Conservation (phyloP, 371 early-diverging fungal species). For the Syncephalis plumigaleata region DNA sequence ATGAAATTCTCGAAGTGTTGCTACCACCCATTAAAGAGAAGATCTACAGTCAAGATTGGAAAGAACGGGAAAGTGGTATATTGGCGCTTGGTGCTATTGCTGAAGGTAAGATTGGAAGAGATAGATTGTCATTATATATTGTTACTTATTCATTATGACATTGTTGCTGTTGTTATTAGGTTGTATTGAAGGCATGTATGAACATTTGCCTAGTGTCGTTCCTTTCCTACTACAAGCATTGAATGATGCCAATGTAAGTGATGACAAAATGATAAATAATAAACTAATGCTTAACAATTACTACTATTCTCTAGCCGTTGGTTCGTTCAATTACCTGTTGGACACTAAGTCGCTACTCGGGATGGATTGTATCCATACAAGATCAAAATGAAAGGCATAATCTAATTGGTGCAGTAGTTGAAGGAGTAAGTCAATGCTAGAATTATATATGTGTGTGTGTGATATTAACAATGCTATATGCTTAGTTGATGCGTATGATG, state of each 20-base stretch:
- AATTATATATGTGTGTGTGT: slow-evolving; percentile 3
- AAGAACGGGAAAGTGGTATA: slow-evolving; percentile 82
- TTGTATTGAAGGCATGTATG: slow-evolving; percentile 70
- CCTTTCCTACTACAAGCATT: slow-evolving; percentile 68
- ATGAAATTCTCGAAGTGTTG: slow-evolving; percentile 56
- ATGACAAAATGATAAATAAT: slow-evolving; percentile 48
- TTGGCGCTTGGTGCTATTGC: slow-evolving; percentile 93
- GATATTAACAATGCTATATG: slow-evolving; percentile 13
- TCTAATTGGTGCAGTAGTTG: slow-evolving; percentile 68
- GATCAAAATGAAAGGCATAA: slow-evolving; percentile 33
- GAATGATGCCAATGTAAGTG: slow-evolving; percentile 50
- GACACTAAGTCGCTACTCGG: slow-evolving; percentile 85
- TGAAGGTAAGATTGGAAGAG: slow-evolving; percentile 58
- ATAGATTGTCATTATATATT: slow-evolving; percentile 56
- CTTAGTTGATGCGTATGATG: slow-evolving; percentile 42
- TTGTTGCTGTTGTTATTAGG: slow-evolving; percentile 11
- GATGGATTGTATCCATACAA: slow-evolving; percentile 55
- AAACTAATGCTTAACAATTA: neutral
- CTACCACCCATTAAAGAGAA: slow-evolving; percentile 74
- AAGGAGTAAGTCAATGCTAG: slow-evolving; percentile 25
- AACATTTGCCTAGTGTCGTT: slow-evolving; percentile 69
- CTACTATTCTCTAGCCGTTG: slow-evolving; percentile 33
- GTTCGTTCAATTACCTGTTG: slow-evolving; percentile 95
- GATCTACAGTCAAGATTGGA: slow-evolving; percentile 72
- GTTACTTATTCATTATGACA: slow-evolving; percentile 17